Evolutionary conservation across 495 filamentous ascomycete species (phyloP).

Genomic region (Podospora australis): DNA sequence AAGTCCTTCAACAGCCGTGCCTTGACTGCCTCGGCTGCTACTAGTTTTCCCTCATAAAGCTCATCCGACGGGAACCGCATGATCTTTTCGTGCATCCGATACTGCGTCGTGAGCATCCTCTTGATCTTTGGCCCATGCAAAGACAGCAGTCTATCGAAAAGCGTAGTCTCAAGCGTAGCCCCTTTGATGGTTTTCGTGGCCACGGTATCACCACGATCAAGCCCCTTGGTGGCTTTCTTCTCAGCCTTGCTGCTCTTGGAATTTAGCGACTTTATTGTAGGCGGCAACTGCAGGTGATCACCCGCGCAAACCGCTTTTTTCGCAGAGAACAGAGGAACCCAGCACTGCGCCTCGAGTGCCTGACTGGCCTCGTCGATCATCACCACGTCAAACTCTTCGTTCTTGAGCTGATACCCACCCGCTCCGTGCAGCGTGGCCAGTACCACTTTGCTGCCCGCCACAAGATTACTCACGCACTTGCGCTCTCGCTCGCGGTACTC

Average conservation of each 20-base stretch:
- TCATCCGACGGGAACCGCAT: slow-evolving; percentile 90
- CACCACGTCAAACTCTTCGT: slow-evolving; percentile 85
- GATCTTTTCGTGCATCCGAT: slow-evolving; percentile 94
- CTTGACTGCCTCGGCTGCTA: slow-evolving; percentile 73
- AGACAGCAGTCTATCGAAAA: slow-evolving; percentile 82
- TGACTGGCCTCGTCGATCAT: slow-evolving; percentile 95
- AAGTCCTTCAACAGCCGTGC: slow-evolving; percentile 67
- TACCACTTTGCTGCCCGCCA: slow-evolving; percentile 75
- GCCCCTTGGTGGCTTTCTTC: slow-evolving; percentile 18
- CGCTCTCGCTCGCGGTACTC: slow-evolving; percentile 84
- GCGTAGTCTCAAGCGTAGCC: slow-evolving; percentile 69
- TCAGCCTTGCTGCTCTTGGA: slow-evolving; percentile 45
- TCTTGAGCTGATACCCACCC: slow-evolving; percentile 74
- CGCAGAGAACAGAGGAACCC: slow-evolving; percentile 81
- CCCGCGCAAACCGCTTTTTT: slow-evolving; percentile 86
- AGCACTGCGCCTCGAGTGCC: slow-evolving; percentile 93
- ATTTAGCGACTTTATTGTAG: slow-evolving; percentile 81
- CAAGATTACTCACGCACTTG: slow-evolving; percentile 67
- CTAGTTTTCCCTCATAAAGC: slow-evolving; percentile 74
- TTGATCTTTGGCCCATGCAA: slow-evolving; percentile 83
- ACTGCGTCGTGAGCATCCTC: slow-evolving; percentile 93
- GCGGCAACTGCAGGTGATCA: slow-evolving; percentile 90
- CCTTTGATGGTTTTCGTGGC: slow-evolving; percentile 30
- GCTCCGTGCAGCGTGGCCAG: slow-evolving; percentile 90
- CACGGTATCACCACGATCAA: slow-evolving; percentile 19